Evolutionary conservation across 2,329 filamentous ascomycete genomes (phyloP), one percentile per base, ranked within the genome.

Genomic region (Aspergillus sp.): DNA sequence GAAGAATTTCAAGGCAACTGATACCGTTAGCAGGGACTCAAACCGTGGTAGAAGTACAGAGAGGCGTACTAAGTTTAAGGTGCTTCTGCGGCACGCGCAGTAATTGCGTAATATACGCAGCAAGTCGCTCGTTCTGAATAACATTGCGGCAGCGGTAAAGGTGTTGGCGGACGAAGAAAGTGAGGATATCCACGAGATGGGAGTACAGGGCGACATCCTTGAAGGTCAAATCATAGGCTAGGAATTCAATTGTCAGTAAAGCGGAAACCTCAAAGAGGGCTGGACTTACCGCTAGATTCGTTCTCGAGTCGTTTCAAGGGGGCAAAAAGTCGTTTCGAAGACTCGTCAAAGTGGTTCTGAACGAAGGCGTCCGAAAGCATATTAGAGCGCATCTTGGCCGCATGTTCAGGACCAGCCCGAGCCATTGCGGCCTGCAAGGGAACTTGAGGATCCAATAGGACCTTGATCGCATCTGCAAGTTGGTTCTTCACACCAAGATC

Each of bases 401-500:
- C 80, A 68, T 89, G 87, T 61, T 95, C 92, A 66, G 85, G 86
- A 63, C 89, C 90, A 41, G 84, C 84, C 67, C 85, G 81, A 66
- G 79, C 75, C 74, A 89, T 88, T 1, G 82, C 82, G 63, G 88
- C 83, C 43, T 85, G 86, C 60, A 83, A 77, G 54, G 84, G 83
- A 53, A 87, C 76, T 77, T 88, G 79, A 74, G 92, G 83, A 67
- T 98, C 95, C 41, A 99, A 84, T 11, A 99, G 83, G 23, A 98
- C 91, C 78, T 97, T 97, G 74, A 99, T 89, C 7, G 94, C 92
- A 79, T 99, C 95, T 3, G 93, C 93, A 71, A 98, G 90, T 76
- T 98, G 95, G 30, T 92, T 93, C 78, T 97, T 97, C 65, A 98
- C 93, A 0, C 95, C 95, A 17, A 98, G 82, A 72, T 99, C 95